Evolutionary conservation across 352 stramenopile species (phyloP).

Genomic region (Vaucheria bursata): DNA sequence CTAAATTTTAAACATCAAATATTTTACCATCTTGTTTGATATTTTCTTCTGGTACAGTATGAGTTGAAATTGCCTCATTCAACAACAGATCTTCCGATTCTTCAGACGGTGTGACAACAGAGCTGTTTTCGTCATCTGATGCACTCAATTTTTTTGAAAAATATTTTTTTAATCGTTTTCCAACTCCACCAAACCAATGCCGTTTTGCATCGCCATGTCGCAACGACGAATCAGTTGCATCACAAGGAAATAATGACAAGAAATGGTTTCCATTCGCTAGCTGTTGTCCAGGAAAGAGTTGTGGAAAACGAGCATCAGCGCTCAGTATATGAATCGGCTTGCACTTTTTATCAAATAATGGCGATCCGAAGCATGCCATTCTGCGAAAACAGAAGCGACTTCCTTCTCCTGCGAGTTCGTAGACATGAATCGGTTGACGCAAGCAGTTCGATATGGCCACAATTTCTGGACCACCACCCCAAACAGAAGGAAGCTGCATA

Average conservation of each 20-base stretch:
- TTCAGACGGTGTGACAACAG: no score
- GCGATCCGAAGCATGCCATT: slow-evolving; percentile 43
- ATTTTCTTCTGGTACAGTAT: no score
- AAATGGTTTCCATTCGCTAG: slow-evolving; percentile 47
- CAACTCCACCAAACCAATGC: no score
- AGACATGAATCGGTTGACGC: slow-evolving; percentile 64
- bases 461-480: slow-evolving; percentile 67
- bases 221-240: not conserved
- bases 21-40: no score
- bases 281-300: slow-evolving; percentile 40
- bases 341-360: slow-evolving; percentile 26
- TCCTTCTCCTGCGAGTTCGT: slow-evolving; percentile 52
- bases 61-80: no score
- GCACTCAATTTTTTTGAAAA: no score
- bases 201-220: no score
- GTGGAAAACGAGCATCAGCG: slow-evolving; percentile 43
- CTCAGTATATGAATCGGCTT: slow-evolving; percentile 38
- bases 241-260: slow-evolving; percentile 40
- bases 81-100: no score
- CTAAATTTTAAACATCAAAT: no score
- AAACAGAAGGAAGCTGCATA: slow-evolving; percentile 62
- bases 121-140: no score
- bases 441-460: slow-evolving; percentile 64
- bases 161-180: no score
- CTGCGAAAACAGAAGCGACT: slow-evolving; percentile 36